Percentiles rank a stretch among this genome's conserved stretches.
These are phyloP conservation scores for Epichloe baconii DNA, from an alignment of 2,329 filamentous ascomycete genomes.

Conservation along the genomic window DNA sequence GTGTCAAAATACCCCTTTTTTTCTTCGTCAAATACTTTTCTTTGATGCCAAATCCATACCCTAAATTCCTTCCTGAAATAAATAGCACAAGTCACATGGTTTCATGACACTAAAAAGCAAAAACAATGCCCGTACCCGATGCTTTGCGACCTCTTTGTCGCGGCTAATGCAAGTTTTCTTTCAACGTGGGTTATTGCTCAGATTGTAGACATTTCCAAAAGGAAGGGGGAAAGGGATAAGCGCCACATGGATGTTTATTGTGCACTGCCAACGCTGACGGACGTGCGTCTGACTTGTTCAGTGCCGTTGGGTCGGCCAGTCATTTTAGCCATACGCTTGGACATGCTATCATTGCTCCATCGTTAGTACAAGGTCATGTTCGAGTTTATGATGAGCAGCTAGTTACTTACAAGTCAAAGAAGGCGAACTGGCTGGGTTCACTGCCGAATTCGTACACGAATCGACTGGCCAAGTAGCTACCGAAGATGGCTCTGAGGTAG, in stretches of 20 bases:
- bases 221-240: neutral
- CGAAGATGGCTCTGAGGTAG: constrained; percentile 91
- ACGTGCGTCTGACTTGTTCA: constrained; percentile 16
- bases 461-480: constrained; percentile 83
- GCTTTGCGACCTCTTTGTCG: neutral
- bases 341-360: constrained; percentile 38
- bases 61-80: no score
- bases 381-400: neutral
- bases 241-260: neutral
- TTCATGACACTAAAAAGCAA: neutral
- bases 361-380: neutral
- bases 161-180: neutral
- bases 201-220: neutral
- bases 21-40: neutral
- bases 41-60: no score
- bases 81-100: neutral
- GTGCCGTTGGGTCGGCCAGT: constrained; percentile 12
- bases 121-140: neutral
- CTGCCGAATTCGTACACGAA: constrained; percentile 96
- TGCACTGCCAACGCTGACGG: constrained; percentile 9
- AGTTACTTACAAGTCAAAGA: constrained; percentile 87
- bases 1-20: neutral
- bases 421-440: constrained; percentile 87
- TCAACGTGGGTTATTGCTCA: no score
- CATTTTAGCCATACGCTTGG: constrained; percentile 45